phyloP scores from a whole-genome alignment of 2,329 filamentous ascomycete genomes.

The Cordyceps cateniannulata region DNA sequence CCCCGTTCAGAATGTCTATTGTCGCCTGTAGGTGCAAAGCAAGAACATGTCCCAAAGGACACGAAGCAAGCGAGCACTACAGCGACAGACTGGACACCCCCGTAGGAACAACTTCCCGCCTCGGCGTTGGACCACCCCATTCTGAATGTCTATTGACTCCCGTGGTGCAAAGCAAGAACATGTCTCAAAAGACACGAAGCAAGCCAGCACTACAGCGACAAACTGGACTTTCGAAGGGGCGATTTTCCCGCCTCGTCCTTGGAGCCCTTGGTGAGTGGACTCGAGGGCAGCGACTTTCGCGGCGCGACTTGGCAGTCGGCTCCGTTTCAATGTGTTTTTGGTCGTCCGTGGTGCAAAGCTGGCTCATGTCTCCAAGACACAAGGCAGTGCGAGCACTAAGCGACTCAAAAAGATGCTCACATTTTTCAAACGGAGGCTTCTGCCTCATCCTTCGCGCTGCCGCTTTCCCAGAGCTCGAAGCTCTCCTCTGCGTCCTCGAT shows the following conservation, averaged over 20 bases:
- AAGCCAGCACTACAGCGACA: too few relatives aligned
- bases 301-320: not conserved
- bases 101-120: too few relatives aligned
- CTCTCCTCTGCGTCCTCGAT: conserved; percentile 53
- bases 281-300: too few relatives aligned
- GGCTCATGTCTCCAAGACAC: conserved; percentile 1
- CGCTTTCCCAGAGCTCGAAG: conserved; percentile 67
- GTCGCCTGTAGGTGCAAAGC: not conserved
- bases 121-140: too few relatives aligned
- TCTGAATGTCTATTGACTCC: too few relatives aligned
- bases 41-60: not conserved
- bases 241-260: too few relatives aligned
- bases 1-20: not conserved
- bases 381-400: not conserved
- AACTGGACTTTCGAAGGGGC: too few relatives aligned
- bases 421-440: conserved; percentile 22
- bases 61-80: not conserved
- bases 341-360: not conserved
- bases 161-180: too few relatives aligned
- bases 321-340: not conserved
- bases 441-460: conserved; percentile 53
- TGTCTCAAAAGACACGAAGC: too few relatives aligned
- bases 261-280: too few relatives aligned
- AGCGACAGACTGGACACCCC: not conserved
- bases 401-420: not conserved